Evolutionary conservation across 2,329 filamentous ascomycete genomes (phyloP).

Genomic region (Malbranchea zuffiana): DNA sequence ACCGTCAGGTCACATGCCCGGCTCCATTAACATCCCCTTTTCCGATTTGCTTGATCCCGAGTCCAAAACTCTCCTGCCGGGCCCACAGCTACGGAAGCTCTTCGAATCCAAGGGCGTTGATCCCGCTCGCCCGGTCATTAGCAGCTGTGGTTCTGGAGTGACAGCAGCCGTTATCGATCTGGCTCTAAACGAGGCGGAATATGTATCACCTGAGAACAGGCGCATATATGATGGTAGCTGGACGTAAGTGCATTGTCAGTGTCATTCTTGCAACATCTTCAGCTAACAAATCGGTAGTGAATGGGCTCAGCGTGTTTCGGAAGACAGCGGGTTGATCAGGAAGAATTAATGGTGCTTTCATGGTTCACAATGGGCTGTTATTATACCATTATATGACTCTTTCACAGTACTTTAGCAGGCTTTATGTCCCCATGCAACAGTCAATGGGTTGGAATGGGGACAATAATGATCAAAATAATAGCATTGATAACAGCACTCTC

Average conservation of each 20-base stretch:
- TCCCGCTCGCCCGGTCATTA: constrained; percentile 68
- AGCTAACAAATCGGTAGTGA: constrained; percentile 26
- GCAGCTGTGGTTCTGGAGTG: constrained; percentile 85
- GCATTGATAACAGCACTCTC: too few relatives aligned
- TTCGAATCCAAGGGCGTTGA: constrained; percentile 75
- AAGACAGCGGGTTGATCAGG: constrained; percentile 36
- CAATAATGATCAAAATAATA: too few relatives aligned
- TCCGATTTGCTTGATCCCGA: constrained; percentile 67
- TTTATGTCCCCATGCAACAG: too few relatives aligned
- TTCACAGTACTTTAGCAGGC: too few relatives aligned
- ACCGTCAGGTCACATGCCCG: constrained; percentile 83
- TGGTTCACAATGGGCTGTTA: too few relatives aligned
- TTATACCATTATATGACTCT: too few relatives aligned
- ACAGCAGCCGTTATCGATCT: constrained; percentile 86
- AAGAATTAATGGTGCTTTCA: constrained; percentile 23
- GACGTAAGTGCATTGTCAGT: constrained; percentile 57
- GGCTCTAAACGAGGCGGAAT: constrained; percentile 68
- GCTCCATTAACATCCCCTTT: constrained; percentile 73
- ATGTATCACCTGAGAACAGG: constrained; percentile 54
- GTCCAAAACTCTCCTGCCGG: constrained; percentile 67
- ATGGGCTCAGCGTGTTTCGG: constrained; percentile 41
- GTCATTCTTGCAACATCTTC: constrained; percentile 6
- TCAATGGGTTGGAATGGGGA: too few relatives aligned
- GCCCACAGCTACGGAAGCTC: constrained; percentile 59
- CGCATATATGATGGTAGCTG: constrained; percentile 92